A percentile compares a stretch with the other conserved stretches of the same genome.
phyloP scores from a whole-genome alignment of 169 alveolate species.

The Cryptosporidium sp. region DNA sequence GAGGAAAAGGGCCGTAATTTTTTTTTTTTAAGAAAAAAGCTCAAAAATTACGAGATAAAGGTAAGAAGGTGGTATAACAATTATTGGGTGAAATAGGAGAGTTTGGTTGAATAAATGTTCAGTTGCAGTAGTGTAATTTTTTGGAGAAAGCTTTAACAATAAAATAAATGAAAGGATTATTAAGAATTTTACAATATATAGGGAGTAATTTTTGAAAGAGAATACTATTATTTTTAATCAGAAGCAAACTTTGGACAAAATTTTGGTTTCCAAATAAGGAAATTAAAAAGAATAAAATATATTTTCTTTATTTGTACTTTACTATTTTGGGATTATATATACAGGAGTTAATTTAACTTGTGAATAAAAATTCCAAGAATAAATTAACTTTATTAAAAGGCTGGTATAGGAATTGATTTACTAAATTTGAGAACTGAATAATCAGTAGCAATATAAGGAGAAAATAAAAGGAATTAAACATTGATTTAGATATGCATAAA shows the following conservation, averaged over 20 bases:
- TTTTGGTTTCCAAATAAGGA: not conserved
- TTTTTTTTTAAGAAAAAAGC: too few relatives aligned
- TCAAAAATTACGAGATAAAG: too few relatives aligned
- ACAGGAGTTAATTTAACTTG: not conserved
- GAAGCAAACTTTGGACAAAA: not conserved
- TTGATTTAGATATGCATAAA: conserved; percentile 25
- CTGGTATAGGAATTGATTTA: too few relatives aligned
- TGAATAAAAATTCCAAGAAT: too few relatives aligned
- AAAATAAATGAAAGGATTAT: not conserved
- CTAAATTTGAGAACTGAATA: too few relatives aligned
- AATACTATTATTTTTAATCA: too few relatives aligned
- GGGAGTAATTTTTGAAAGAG: not conserved
- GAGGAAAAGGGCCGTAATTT: too few relatives aligned
- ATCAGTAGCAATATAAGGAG: too few relatives aligned
- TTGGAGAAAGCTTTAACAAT: not conserved
- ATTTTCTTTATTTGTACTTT: too few relatives aligned
- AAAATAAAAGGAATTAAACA: too few relatives aligned
- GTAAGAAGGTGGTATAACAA: not conserved
- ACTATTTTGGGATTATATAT: not conserved
- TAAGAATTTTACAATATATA: not conserved
- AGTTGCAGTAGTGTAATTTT: not conserved
- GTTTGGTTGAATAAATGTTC: not conserved
- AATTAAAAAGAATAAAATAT: too few relatives aligned
- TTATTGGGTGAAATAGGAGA: not conserved
- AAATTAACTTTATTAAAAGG: too few relatives aligned